Conservation (phyloP, 371 early-diverging fungal genomes). For the Phascolomyces articulosus region DNA sequence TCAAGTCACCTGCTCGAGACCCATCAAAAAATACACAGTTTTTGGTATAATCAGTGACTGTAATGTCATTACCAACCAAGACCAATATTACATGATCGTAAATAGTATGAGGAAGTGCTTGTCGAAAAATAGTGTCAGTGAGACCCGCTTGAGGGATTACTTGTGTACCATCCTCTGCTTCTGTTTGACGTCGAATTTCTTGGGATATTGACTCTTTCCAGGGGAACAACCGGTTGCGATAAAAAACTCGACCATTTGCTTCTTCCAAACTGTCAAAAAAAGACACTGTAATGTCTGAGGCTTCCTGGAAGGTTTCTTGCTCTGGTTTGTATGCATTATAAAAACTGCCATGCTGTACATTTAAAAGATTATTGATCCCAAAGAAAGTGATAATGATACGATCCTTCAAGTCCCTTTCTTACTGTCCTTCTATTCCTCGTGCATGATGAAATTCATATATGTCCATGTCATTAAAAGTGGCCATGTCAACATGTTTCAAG, state of each 20-base stretch:
- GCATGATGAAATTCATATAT: no score
- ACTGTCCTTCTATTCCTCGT: no score
- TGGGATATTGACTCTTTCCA: no score
- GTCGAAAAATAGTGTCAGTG: background rate
- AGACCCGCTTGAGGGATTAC: background rate
- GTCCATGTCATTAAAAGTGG: no score
- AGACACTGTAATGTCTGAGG: background rate
- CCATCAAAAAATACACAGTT: background rate
- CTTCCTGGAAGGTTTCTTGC: background rate
- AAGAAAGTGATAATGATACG: slow-evolving; percentile 7
- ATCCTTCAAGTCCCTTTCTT: background rate
- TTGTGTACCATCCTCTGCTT: no score
- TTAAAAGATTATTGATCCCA: background rate
- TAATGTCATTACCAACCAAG: background rate
- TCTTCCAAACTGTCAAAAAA: background rate
- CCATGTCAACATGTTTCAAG: no score
- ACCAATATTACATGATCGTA: background rate
- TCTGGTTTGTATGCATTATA: background rate
- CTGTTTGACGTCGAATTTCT: no score
- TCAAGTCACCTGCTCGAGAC: background rate
- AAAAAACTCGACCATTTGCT: background rate
- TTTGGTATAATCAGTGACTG: background rate
- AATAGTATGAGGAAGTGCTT: background rate
- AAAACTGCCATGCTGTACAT: background rate
- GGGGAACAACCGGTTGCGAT: no score